Conservation (phyloP, 2,329 filamentous ascomycete species). For the Verticillium nonalfalfae region DNA sequence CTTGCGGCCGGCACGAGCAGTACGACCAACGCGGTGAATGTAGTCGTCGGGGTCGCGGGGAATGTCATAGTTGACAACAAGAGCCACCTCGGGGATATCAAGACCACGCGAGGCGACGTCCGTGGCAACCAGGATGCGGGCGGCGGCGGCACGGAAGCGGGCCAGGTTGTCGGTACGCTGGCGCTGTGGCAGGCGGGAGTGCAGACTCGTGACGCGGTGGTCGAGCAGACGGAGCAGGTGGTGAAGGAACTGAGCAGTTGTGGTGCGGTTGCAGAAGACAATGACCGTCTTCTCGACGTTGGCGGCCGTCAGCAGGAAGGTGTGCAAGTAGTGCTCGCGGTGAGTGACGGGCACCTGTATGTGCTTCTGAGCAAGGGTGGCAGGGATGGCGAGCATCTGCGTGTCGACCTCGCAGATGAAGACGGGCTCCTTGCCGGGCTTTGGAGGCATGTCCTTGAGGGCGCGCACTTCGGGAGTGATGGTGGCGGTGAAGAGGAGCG, state of each 20-base stretch:
- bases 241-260: slow-evolving; percentile 83
- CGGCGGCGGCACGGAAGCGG: slow-evolving; percentile 83
- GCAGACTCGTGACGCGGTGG: slow-evolving; percentile 86
- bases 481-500: slow-evolving; percentile 91
- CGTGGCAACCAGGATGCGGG: slow-evolving; percentile 86
- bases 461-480: slow-evolving; percentile 88
- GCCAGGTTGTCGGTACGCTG: slow-evolving; percentile 84
- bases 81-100: slow-evolving; percentile 84
- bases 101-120: slow-evolving; percentile 92
- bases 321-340: slow-evolving; percentile 90
- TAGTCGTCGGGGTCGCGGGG: slow-evolving; percentile 97
- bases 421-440: slow-evolving; percentile 65
- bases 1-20: slow-evolving; percentile 79
- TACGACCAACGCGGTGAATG: slow-evolving; percentile 92
- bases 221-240: slow-evolving; percentile 79
- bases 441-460: slow-evolving; percentile 69
- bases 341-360: slow-evolving; percentile 85
- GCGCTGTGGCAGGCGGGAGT: slow-evolving; percentile 79
- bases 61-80: slow-evolving; percentile 94
- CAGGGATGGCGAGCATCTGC: slow-evolving; percentile 67
- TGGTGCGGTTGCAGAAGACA: slow-evolving; percentile 89
- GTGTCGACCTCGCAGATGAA: slow-evolving; percentile 88
- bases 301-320: slow-evolving; percentile 71
- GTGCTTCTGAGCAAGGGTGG: slow-evolving; percentile 77
- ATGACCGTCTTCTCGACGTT: slow-evolving; percentile 77